Conservation (phyloP, 192 early-diverging fungal genomes). For the Coemansia sp. region DNA sequence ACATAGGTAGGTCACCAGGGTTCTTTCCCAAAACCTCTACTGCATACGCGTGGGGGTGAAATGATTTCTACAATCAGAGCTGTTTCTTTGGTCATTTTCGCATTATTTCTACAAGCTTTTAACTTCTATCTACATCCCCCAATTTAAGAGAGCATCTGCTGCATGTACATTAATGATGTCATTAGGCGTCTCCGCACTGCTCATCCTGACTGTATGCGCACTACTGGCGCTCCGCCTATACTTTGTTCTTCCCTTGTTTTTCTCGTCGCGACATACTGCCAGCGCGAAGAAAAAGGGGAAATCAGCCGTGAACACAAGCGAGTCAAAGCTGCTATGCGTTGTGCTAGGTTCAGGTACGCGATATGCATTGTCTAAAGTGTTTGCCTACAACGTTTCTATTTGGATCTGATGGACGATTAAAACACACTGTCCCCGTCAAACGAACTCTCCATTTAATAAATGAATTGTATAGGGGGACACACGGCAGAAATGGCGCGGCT, state of each 20-base stretch:
- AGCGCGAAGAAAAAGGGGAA: conserved; percentile 30
- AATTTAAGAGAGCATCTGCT: not conserved
- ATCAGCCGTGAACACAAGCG: not conserved
- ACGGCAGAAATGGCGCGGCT: conserved; percentile 88
- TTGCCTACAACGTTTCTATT: no score
- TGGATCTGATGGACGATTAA: not conserved
- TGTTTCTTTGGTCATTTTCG: not conserved
- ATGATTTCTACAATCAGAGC: not conserved
- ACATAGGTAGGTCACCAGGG: no score
- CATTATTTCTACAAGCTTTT: not conserved
- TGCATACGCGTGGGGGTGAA: conserved; percentile 1
- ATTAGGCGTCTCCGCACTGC: not conserved
- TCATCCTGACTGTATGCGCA: conserved; percentile 6
- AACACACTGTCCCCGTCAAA: not conserved
- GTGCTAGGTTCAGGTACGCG: conserved; percentile 38
- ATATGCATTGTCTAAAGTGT: not conserved
- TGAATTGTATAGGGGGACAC: conserved; percentile 69
- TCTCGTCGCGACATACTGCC: conserved; percentile 3
- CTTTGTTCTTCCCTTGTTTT: conserved; percentile 37
- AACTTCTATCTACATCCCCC: not conserved
- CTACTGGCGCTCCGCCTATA: conserved; percentile 31
- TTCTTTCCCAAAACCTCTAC: conserved; percentile 1
- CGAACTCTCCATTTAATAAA: conserved; percentile 23
- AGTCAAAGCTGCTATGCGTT: conserved; percentile 35
- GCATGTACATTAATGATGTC: not conserved